Evolutionary conservation across 768 basidiomycete genomes (phyloP), one percentile per base, ranked within the genome.

Genomic region (Lyophyllum decastes): DNA sequence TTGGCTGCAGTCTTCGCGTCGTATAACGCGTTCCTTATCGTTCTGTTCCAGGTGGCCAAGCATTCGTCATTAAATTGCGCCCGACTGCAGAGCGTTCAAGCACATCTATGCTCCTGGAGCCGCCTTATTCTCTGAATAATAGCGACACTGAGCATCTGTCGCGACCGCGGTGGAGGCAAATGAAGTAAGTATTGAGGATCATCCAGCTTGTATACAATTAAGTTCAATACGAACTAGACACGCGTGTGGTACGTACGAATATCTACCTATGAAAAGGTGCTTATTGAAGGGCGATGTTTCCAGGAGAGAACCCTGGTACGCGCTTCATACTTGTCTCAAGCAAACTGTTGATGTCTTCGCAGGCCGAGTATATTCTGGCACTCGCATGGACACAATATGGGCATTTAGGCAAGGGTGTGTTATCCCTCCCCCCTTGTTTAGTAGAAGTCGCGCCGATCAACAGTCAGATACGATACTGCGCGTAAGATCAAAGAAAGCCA

Each of bases 41-140:
- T 47, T 58, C 4, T n/a, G 54, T 66, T 48, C 4, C 52, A 80
- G 88, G 88, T 50, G 89, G 89, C 1, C 89, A 90, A 65, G 91
- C 85, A 0, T 89, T 85, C 68, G 79, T 84, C 21, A 87, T 94
- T 64, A 95, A 94, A 72, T 80, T 91, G 21, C 83, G 93, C 10
- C 81, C 81, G 50, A 92, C 92, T 0, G 66, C 73, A 4, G 89
- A 91, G 60, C 83, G 86, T 40, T 87, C 88, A 0, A 79, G 91
- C 2, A 82, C 84, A 1, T 84, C 87, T 0, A 87, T 90, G 86
- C 75, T 92, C 4, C 71, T 95, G 19, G 92, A 94, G 59, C 84
- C 88, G n/a, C 90, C 91, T 0, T 87, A 80, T 60, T 77, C 80
- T 33, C 75, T 89, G 57, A 83, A 89, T 64, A 68, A 63, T 12